Evolutionary conservation across 2,329 filamentous ascomycete species (phyloP).

Genomic region (Trichoderma cornu-damae): DNA sequence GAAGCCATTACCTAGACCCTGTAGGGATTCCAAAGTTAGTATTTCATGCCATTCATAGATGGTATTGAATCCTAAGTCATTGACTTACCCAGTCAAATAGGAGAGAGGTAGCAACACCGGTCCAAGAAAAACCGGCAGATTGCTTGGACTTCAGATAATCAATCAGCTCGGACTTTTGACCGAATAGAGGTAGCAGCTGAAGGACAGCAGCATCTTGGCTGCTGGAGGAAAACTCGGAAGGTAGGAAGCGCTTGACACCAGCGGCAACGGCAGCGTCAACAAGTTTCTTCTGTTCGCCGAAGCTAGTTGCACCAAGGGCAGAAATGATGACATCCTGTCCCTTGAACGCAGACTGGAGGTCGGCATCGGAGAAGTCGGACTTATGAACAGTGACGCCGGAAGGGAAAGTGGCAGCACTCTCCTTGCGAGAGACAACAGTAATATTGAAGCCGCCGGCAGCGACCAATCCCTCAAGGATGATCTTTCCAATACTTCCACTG

Average conservation of each 20-base stretch:
- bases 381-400: constrained; percentile 15
- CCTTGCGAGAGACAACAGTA: constrained; percentile 17
- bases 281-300: constrained; percentile 44
- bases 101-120: constrained; percentile 32
- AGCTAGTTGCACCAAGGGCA: constrained; percentile 35
- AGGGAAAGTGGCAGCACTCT: constrained; percentile 18
- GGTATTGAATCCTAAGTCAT: too few relatives aligned
- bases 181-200: constrained; percentile 22
- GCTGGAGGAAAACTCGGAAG: constrained; percentile 44
- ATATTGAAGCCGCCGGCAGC: constrained; percentile 16
- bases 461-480: constrained; percentile 19
- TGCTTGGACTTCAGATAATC: constrained; percentile 19
- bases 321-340: constrained; percentile 32
- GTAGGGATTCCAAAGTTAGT: neutral
- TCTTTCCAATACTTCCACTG: constrained; percentile 21
- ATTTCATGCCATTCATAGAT: neutral
- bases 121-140: constrained; percentile 23
- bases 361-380: constrained; percentile 19
- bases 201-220: constrained; percentile 26
- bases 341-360: constrained; percentile 18
- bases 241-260: constrained; percentile 50
- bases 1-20: constrained; percentile 20
- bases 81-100: constrained; percentile 24
- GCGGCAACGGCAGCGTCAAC: constrained; percentile 49
- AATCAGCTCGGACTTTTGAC: constrained; percentile 22